Evolutionary conservation across 768 basidiomycete species (phyloP), one percentile per base, ranked within the genome.

Genomic region (Trametes elegans): DNA sequence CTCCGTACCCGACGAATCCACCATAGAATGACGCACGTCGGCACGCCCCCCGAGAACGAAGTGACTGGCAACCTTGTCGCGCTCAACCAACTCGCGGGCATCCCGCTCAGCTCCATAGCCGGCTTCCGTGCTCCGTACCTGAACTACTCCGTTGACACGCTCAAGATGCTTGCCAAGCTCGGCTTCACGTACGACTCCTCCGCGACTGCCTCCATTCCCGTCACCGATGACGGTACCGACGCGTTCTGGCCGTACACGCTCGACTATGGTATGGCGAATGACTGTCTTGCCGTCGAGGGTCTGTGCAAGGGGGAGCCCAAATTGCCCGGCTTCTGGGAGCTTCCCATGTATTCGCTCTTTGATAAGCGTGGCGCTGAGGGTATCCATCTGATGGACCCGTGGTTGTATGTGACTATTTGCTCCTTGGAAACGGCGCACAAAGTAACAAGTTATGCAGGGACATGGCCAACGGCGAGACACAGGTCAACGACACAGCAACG

Each of bases 171-270:
- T 23, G 69, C 74, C 27, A 64, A 71, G 3, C 74, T 83, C 11
- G 72, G 77, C 55, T 90, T 91, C 73, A 78, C 80, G 1, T 92
- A 91, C 69, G 90, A 92, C 64, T 85, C 85, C 6, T 80, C 78
- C 19, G 66, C 84, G 0, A 71, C 80, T 1, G 74, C 87, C 0
- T 79, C 86, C 1, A 74, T 82, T 11, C 85, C 86, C 7, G 88
- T 88, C 36, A 84, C 81, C 13, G 82, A 84, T 47, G 73, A 76
- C 14, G 68, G 73, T 44, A 87, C 88, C 0, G 88, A 92, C 63
- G 87, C 88, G 3, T 91, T 68, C 69, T 92, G 90, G 90, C 90
- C 90, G 0, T 90, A 91, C 68, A 88, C 87, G 0, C 77, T 92
- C 46, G 90, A 92, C 67, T 65, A 86, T 64, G 90, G 90, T 18